These are phyloP conservation scores for Salix udensis DNA, from an alignment of 345 rosid species.

Conservation along the genomic window DNA sequence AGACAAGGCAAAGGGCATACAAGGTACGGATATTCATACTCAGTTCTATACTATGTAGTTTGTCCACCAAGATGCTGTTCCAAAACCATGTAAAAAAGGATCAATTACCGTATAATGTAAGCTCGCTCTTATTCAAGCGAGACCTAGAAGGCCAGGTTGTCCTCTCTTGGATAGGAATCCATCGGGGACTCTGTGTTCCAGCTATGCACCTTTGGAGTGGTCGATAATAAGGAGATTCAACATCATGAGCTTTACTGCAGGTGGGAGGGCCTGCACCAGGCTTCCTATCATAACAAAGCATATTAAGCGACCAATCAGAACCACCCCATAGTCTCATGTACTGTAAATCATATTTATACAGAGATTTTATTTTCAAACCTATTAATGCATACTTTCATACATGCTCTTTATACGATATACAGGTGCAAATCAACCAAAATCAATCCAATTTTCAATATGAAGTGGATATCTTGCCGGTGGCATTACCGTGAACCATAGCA, in stretches of 20 bases:
- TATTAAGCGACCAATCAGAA: slow-evolving; percentile 21
- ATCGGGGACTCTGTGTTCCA: slow-evolving; percentile 75
- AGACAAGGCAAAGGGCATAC: not conserved
- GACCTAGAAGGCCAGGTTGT: slow-evolving; percentile 84
- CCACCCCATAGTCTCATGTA: slow-evolving; percentile 11
- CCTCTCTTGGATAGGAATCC: slow-evolving; percentile 83
- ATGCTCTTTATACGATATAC: not conserved
- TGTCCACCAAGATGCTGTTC: not conserved
- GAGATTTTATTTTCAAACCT: not conserved
- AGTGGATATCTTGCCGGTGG: slow-evolving; percentile 1
- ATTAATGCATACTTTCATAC: not conserved
- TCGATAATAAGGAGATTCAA: slow-evolving; percentile 84
- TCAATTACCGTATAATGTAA: slow-evolving; percentile 66
- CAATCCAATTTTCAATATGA: not conserved
- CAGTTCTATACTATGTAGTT: not conserved
- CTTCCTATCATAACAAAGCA: slow-evolving; percentile 47
- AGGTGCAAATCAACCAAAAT: not conserved
- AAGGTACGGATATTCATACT: not conserved
- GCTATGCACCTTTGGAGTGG: slow-evolving; percentile 83
- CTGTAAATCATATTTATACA: not conserved
- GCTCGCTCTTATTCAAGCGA: slow-evolving; percentile 64
- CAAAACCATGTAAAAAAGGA: not conserved
- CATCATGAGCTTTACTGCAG: slow-evolving; percentile 72
- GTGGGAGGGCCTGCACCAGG: slow-evolving; percentile 70
- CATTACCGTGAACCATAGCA: slow-evolving; percentile 78